Base-by-base conservation (phyloP, 768 basidiomycete genomes). In the Psilocybe cubensis region DNA sequence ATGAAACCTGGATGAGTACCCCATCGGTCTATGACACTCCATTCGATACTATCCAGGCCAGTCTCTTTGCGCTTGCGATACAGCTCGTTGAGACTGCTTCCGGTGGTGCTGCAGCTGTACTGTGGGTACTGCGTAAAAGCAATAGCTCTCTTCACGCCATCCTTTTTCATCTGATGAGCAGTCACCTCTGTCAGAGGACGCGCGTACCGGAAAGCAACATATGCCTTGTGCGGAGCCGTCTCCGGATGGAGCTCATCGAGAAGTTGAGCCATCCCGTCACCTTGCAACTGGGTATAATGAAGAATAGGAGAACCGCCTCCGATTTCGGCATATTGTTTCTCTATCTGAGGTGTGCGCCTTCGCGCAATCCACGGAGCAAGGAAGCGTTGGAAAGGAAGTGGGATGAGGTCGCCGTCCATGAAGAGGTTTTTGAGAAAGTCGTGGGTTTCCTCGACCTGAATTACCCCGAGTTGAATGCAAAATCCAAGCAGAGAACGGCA, bases 121-220 rank as follows among this genome's bases (percentile, higher is more conserved):
- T 99, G 97, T 1, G 97, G 97, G 71, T 99, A 99, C 73, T 99
- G 97, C 3, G 93, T 93, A 76, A 99, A 99, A 18, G 96, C 97
- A 24, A 99, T 78, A 0, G 96, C 97, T 60, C 96, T 80, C 71
- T 82, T 89, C 28, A 99, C 94, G 20, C 96, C 94, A 68, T 98
- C 97, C 51, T 77, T 82, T 74, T 86, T 87, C 89, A 99, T 88
- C 72, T 92, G 87, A 54, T 78, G 81, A 10, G 93, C 83, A 24
- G 91, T 89, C 67, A 87, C 86, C 64, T 89, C 86, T 24, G 95
- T 97, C 56, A 98, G 76, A 3, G 96, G 97, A 40, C 84, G 81
- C 23, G 92, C 94, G 71, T 99, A 94, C 57, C 97, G 89, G 76
- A 99, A 99, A 9, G 94, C 94, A 65, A 95, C 89, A 72, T 99